phyloP scores from a whole-genome alignment of 257 asterid genomes.

The Phtheirospermum japonicum region DNA sequence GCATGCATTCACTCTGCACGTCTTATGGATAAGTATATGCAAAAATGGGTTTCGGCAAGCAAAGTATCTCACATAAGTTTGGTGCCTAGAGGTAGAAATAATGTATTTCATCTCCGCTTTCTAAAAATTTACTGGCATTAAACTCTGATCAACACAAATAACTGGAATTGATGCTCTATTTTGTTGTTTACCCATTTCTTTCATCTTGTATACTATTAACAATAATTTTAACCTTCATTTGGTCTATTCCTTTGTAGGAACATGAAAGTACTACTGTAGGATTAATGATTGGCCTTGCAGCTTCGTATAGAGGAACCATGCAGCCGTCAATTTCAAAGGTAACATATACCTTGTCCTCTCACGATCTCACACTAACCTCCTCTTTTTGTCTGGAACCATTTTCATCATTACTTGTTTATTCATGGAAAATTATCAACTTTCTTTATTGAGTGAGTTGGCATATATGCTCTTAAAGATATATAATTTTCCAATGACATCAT shows the following conservation, averaged over 20 bases:
- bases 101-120: background rate
- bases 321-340: conserved; percentile 98
- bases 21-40: background rate
- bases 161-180: conserved; percentile 3
- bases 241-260: conserved; percentile 47
- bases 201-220: background rate
- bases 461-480: conserved; percentile 3
- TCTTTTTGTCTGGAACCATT: conserved; percentile 19
- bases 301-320: conserved; percentile 95
- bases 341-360: conserved; percentile 24
- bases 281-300: conserved; percentile 96
- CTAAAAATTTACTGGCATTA: conserved; percentile 9
- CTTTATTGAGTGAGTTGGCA: conserved; percentile 17
- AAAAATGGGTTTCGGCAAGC: conserved; percentile 9
- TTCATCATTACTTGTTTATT: background rate
- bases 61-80: conserved; percentile 5
- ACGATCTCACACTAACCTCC: conserved; percentile 2
- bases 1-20: conserved; percentile 5
- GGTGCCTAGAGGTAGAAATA: background rate
- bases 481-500: conserved; percentile 8
- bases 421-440: conserved; percentile 9
- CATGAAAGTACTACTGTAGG: conserved; percentile 97
- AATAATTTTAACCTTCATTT: background rate
- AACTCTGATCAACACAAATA: conserved; percentile 10
- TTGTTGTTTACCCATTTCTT: conserved; percentile 16